Conservation (phyloP, 805 yeast genomes). For the Debaryomyces hansenii region DNA sequence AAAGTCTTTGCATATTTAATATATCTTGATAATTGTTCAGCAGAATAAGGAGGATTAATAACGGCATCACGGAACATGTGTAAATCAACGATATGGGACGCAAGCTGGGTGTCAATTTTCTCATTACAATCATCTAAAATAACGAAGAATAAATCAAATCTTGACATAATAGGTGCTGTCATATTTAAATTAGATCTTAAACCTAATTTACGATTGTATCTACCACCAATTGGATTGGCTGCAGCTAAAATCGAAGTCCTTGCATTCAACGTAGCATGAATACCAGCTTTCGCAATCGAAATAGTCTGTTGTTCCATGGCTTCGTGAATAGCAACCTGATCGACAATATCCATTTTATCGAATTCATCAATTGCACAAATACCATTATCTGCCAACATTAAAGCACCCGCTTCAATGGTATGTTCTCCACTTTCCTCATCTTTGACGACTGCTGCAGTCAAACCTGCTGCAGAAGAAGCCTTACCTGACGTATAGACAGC, state of each 20-base stretch:
- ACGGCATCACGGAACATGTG: conserved; percentile 92
- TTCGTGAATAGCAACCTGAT: conserved; percentile 98
- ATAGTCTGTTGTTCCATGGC: conserved; percentile 99
- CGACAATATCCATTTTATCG: conserved; percentile 93
- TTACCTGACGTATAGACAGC: conserved; percentile 97
- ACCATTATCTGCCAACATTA: conserved; percentile 98
- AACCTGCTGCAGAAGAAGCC: conserved; percentile 98
- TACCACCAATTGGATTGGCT: conserved; percentile 98
- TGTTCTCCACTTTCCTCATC: conserved; percentile 97
- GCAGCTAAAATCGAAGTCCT: conserved; percentile 96
- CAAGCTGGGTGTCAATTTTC: conserved; percentile 82
- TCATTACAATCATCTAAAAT: conserved; percentile 94
- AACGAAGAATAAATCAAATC: conserved; percentile 94
- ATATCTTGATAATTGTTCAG: conserved; percentile 84
- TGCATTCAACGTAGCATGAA: conserved; percentile 96
- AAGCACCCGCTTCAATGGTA: conserved; percentile 97
- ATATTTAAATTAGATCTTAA: conserved; percentile 84
- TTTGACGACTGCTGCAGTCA: conserved; percentile 95
- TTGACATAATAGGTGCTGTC: conserved; percentile 99
- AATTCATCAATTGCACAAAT: conserved; percentile 98
- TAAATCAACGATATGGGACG: conserved; percentile 87
- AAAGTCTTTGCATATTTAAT: conserved; percentile 91
- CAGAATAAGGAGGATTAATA: conserved; percentile 82
- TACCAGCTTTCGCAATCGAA: conserved; percentile 98
- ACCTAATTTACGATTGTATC: conserved; percentile 86